Evolutionary conservation across 352 stramenopile genomes (phyloP).

Genomic region (Pythium chondricola): DNA sequence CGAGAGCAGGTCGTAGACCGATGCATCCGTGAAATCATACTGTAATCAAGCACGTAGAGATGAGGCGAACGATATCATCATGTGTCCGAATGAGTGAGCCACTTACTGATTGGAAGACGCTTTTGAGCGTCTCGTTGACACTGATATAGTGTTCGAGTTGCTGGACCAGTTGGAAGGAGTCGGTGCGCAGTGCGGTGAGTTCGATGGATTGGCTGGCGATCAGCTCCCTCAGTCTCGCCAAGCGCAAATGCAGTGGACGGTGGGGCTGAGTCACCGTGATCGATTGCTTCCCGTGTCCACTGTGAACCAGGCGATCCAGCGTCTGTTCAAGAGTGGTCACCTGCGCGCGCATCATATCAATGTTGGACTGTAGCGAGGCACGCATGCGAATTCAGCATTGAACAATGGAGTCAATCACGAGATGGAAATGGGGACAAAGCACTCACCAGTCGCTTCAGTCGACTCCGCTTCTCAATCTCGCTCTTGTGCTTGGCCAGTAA

Average conservation of each 20-base stretch:
- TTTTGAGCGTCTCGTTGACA: slow-evolving; percentile 8
- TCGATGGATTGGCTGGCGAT: slow-evolving; percentile 5
- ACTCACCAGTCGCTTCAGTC: slow-evolving; percentile 8
- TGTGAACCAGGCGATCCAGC: background rate
- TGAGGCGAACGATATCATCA: background rate
- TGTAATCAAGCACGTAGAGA: background rate
- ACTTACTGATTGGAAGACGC: background rate
- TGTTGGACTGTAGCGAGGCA: slow-evolving; percentile 4
- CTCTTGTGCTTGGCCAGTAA: slow-evolving; percentile 11
- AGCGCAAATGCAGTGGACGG: background rate
- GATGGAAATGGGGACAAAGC: background rate
- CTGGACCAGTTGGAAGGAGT: slow-evolving; percentile 10
- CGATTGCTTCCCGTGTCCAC: background rate
- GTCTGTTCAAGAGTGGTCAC: slow-evolving; percentile 7
- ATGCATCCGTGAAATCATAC: slow-evolving; percentile 5
- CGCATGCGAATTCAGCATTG: background rate
- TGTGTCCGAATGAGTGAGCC: background rate
- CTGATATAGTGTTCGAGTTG: slow-evolving; percentile 8
- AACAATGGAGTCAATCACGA: background rate
- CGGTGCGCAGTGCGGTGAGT: background rate
- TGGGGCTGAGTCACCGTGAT: background rate
- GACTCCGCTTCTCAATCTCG: slow-evolving; percentile 15
- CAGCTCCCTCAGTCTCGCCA: slow-evolving; percentile 4
- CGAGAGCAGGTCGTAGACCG: slow-evolving; percentile 12
- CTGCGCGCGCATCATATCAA: slow-evolving; percentile 5